Evolutionary conservation across 1,139 yeast species (phyloP), one percentile per base, ranked within the genome.

Genomic region (Maudiozyma humilis): DNA sequence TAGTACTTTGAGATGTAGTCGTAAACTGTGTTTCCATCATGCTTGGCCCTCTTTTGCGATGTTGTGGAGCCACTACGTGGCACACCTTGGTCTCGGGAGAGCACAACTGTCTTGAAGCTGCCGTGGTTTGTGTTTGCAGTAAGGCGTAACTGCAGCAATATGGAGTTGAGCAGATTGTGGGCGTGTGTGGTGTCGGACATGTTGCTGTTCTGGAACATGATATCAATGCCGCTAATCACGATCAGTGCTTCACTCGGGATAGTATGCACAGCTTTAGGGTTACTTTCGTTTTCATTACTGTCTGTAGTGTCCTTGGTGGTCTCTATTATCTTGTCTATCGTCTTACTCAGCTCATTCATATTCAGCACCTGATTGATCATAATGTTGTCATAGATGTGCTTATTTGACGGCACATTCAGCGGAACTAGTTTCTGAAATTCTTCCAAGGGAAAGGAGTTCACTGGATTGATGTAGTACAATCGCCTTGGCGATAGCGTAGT

Each of bases 201-300:
- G 14, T 50, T 56, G 1, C 60, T 47, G 44, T 55, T 57, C 23
- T 55, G 48, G 42, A 52, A 58, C 56, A 59, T 59, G 10, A 53
- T 50, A 16, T 59, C 62, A 8, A 59, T 43, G 1, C 63, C 63
- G 18, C 52, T 52, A 12, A 60, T 43, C 7, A 54, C 35, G 2
- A 56, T 29, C 23, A 52, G 41, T 19, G 27, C n/a, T 3, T 19
- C 23, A 18, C 23, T 16, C 10, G 14, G 14, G 12, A 3, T 6
- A n/a, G 4, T 25, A 15, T 16, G 4, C 23, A 6, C 10, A 8
- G 10, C 5, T 14, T 10, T 10, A 3, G 25, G 18, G 6, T 25
- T 14, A n/a, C 12, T 16, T 3, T 23, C 16, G 5, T 4, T 27
- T 4, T 16, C 13, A 8, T 36, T 15, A n/a, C 13, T 12, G 4